Percentiles rank a stretch among this genome's conserved stretches.
These are phyloP conservation scores for Aureobasidium vineae DNA, from an alignment of 2,329 filamentous ascomycete genomes.

Conservation along the genomic window DNA sequence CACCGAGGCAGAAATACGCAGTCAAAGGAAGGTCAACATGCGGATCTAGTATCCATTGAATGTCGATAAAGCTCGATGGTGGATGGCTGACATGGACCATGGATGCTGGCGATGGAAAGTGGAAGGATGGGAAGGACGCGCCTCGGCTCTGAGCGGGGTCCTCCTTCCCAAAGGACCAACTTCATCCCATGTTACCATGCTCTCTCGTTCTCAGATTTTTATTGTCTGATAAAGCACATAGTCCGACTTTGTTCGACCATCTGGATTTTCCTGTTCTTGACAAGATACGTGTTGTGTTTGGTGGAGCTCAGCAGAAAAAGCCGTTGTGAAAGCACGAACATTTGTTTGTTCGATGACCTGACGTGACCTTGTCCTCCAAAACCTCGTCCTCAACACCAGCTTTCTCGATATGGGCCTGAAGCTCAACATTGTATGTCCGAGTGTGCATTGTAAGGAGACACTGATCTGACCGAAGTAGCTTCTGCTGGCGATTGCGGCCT, in stretches of 20 bases:
- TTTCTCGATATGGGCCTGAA: neutral
- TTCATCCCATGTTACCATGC: neutral
- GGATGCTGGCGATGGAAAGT: neutral
- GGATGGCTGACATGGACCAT: neutral
- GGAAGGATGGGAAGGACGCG: neutral
- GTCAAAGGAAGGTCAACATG: too few relatives aligned
- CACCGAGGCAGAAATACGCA: too few relatives aligned
- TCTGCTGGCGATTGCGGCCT: neutral
- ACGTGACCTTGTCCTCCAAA: neutral
- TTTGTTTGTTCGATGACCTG: neutral
- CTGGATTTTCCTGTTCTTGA: neutral
- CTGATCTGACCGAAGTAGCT: neutral
- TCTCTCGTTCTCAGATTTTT: neutral
- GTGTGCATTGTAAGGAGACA: too few relatives aligned
- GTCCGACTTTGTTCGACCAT: neutral
- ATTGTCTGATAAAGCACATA: neutral
- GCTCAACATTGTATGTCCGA: conserved; percentile 4
- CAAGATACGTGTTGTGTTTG: too few relatives aligned
- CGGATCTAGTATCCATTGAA: neutral
- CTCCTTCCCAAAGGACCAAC: neutral
- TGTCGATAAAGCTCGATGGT: neutral
- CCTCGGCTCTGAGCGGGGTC: neutral
- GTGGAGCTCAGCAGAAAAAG: neutral
- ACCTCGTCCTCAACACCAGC: neutral
- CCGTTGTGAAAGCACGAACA: neutral